Conservation (phyloP, 2,329 filamentous ascomycete species). For the Botrytis fragariae region DNA sequence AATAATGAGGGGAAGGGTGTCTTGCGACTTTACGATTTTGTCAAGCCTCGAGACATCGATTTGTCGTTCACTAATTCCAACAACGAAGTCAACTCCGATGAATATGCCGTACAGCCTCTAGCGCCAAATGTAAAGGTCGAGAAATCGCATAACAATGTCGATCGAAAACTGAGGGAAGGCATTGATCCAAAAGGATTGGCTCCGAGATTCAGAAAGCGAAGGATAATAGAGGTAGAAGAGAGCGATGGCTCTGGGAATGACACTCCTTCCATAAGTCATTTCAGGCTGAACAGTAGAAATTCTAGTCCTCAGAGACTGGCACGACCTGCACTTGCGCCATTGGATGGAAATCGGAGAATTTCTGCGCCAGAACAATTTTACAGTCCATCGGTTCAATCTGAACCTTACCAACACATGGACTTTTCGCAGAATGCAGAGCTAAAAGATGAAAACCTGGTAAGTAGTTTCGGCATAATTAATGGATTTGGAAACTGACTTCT, state of each 20-base stretch:
- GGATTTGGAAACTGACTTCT: not conserved
- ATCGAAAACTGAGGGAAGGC: constrained; percentile 1
- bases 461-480: not conserved
- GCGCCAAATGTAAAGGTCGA: not conserved
- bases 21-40: constrained; percentile 9
- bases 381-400: constrained; percentile 13
- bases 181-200: constrained; percentile 17
- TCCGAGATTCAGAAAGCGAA: constrained; percentile 8
- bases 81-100: not conserved
- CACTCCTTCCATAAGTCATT: not conserved
- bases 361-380: not conserved
- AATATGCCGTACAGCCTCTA: not conserved
- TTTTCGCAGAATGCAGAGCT: not conserved
- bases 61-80: not conserved
- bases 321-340: constrained; percentile 3
- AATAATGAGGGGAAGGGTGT: not conserved
- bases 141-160: not conserved
- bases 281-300: not conserved
- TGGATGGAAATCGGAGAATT: constrained; percentile 16
- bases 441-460: constrained; percentile 8
- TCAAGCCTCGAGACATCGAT: constrained; percentile 6
- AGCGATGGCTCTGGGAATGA: constrained; percentile 13
- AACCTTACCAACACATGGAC: not conserved
- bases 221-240: constrained; percentile 12
- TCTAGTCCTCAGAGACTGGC: constrained; percentile 5